Conservation (phyloP, 176 grass and related monocot species). For the Typha latifolia region DNA sequence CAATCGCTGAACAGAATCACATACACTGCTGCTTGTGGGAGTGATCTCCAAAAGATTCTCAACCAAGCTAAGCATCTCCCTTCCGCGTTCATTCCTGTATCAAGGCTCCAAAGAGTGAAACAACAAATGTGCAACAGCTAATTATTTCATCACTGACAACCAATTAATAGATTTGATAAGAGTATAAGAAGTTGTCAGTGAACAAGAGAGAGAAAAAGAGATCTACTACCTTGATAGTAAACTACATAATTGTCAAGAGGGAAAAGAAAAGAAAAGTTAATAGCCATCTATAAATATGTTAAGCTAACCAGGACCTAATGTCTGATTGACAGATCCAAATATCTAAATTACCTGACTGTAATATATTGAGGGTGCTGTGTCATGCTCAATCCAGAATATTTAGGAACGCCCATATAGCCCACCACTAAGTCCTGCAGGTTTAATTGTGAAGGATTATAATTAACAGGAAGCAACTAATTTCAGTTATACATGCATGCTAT, state of each 20-base stretch:
- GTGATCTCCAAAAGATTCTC: conserved; percentile 69
- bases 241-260: no score
- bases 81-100: conserved; percentile 67
- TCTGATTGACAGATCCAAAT: no score
- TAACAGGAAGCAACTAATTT: no score
- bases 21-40: conserved; percentile 70
- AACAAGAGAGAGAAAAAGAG: no score
- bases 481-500: no score
- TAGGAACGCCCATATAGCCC: conserved; percentile 95
- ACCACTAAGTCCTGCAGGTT: conserved; percentile 88
- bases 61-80: conserved; percentile 75
- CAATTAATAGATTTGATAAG: no score
- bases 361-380: conserved; percentile 92
- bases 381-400: conserved; percentile 82
- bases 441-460: not conserved
- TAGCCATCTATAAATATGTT: no score
- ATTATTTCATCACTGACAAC: not conserved
- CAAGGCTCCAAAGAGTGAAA: not conserved
- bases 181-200: no score
- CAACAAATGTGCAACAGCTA: not conserved
- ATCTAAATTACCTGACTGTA: conserved; percentile 70
- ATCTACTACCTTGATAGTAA: no score
- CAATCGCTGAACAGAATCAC: not conserved
- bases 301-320: not conserved
- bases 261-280: no score